These are phyloP conservation scores for Fragaria nilgerrensis DNA, from an alignment of 306 rosid genomes.

Conservation along the genomic window DNA sequence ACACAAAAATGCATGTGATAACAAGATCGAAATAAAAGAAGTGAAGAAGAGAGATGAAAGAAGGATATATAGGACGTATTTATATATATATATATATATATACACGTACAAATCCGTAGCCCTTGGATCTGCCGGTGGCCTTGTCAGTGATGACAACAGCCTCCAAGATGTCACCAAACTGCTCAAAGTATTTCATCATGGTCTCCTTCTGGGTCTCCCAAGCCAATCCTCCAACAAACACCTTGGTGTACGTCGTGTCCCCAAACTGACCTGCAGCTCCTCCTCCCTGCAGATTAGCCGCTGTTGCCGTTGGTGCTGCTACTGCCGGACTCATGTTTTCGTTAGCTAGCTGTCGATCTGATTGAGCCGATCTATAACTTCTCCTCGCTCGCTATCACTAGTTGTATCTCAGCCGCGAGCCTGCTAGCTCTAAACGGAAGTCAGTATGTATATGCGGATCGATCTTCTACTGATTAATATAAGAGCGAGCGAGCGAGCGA, in stretches of 20 bases:
- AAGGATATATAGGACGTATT: neutral
- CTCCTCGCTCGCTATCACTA: neutral
- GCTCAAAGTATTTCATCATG: constrained; percentile 93
- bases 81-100: neutral
- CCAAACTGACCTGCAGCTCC: constrained; percentile 74
- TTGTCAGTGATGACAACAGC: constrained; percentile 99
- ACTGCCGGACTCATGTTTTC: constrained; percentile 57
- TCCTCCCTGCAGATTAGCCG: constrained; percentile 32
- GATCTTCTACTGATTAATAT: neutral
- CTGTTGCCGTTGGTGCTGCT: neutral
- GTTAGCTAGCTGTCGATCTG: neutral
- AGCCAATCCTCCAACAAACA: constrained; percentile 96
- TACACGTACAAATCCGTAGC: constrained; percentile 85
- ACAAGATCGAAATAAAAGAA: neutral
- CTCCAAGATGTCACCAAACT: constrained; percentile 98
- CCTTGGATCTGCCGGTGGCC: constrained; percentile 96
- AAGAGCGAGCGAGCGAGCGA: neutral
- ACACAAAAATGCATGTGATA: neutral
- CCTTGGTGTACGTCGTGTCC: constrained; percentile 93
- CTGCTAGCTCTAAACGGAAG: neutral
- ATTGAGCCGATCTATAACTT: neutral
- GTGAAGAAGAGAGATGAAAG: neutral
- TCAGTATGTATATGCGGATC: neutral
- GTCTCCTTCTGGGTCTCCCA: constrained; percentile 99
- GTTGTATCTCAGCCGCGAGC: neutral